These are phyloP conservation scores for Stachybotrys chlorohalonatus DNA, from an alignment of 2,329 filamentous ascomycete species.

Conservation along the genomic window DNA sequence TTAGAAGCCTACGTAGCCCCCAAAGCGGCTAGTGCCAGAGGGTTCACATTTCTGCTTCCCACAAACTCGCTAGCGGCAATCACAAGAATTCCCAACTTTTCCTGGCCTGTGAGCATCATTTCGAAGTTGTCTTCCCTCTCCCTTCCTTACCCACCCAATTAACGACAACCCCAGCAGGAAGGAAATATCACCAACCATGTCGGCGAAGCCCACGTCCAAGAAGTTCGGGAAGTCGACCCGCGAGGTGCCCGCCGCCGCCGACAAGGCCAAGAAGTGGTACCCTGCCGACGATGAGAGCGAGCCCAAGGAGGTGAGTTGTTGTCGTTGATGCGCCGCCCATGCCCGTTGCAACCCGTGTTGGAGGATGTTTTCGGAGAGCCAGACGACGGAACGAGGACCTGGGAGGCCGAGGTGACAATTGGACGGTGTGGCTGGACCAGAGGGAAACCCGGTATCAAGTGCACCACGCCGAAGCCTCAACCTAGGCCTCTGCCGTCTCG, in stretches of 20 bases:
- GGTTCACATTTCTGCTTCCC: slow-evolving; percentile 33
- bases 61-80: slow-evolving; percentile 32
- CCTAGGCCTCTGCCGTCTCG: neutral
- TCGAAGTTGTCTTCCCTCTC: slow-evolving; percentile 22
- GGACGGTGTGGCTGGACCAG: no score
- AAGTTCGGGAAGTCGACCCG: slow-evolving; percentile 96
- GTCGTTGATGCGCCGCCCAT: slow-evolving; percentile 7
- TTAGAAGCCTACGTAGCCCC: slow-evolving; percentile 9
- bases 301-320: slow-evolving; percentile 83
- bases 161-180: slow-evolving; percentile 28
- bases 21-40: slow-evolving; percentile 26
- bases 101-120: slow-evolving; percentile 25
- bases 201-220: slow-evolving; percentile 73
- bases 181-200: slow-evolving; percentile 50
- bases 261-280: slow-evolving; percentile 99
- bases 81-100: slow-evolving; percentile 33
- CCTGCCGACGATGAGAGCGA: slow-evolving; percentile 83
- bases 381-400: neutral
- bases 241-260: slow-evolving; percentile 73
- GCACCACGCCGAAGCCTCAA: no score
- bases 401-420: neutral
- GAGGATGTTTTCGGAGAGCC: no score
- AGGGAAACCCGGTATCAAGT: no score
- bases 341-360: slow-evolving; percentile 1
- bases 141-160: slow-evolving; percentile 24